phyloP scores from a whole-genome alignment of 257 asterid genomes.

The Solanum chiquidenum region DNA sequence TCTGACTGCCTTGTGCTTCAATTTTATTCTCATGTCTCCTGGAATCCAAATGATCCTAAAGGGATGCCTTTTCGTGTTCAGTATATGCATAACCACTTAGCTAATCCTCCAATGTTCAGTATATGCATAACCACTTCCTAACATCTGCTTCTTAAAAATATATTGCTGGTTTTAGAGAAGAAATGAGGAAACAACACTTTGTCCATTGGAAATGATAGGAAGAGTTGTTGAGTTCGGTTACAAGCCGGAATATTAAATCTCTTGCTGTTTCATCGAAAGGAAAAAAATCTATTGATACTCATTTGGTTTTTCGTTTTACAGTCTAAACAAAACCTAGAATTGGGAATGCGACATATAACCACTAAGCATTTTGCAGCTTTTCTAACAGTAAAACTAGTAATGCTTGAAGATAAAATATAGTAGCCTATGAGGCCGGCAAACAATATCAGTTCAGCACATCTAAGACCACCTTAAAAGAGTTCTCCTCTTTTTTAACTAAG shows the following conservation, averaged over 20 bases:
- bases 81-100: not conserved
- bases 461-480: not conserved
- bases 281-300: not conserved
- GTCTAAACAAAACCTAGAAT: not conserved
- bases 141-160: not conserved
- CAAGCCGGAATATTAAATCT: not conserved
- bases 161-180: not conserved
- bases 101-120: not conserved
- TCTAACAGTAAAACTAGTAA: not conserved
- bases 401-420: not conserved
- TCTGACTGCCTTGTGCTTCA: not conserved
- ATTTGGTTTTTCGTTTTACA: not conserved
- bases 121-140: not conserved
- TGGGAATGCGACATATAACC: not conserved
- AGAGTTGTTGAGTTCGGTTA: not conserved
- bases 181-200: not conserved
- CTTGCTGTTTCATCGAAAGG: not conserved
- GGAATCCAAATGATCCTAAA: not conserved
- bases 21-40: not conserved
- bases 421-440: not conserved
- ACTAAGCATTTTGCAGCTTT: not conserved
- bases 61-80: not conserved
- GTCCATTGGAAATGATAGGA: not conserved
- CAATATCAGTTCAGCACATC: not conserved
- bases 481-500: constrained; percentile 17